These are phyloP conservation scores for Globisporangium abappressorium DNA, from an alignment of 352 stramenopile species.

Conservation along the genomic window DNA sequence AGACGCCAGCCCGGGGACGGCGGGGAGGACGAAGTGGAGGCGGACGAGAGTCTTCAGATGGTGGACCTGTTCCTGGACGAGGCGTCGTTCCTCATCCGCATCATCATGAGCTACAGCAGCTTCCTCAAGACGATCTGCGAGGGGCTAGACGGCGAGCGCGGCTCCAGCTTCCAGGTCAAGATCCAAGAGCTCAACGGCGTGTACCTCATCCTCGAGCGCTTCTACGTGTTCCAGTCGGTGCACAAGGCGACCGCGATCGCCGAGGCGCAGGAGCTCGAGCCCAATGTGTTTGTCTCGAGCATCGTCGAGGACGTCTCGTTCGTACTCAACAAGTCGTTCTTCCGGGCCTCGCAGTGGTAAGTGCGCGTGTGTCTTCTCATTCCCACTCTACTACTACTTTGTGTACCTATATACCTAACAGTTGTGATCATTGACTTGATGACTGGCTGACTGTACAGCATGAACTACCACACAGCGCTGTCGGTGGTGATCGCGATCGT, in stretches of 20 bases:
- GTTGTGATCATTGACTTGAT: background rate
- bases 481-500: slow-evolving; percentile 81
- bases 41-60: slow-evolving; percentile 87
- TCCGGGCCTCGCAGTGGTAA: slow-evolving; percentile 70
- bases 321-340: slow-evolving; percentile 83
- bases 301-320: slow-evolving; percentile 85
- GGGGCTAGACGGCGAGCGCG: slow-evolving; percentile 35
- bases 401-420: background rate
- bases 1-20: slow-evolving; percentile 31
- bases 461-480: slow-evolving; percentile 80
- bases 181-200: slow-evolving; percentile 76
- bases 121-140: slow-evolving; percentile 59
- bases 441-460: slow-evolving; percentile 25
- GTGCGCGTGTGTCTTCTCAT: background rate
- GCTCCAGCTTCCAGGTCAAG: slow-evolving; percentile 46
- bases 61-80: slow-evolving; percentile 83
- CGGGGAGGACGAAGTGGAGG: slow-evolving; percentile 34
- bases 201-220: slow-evolving; percentile 79
- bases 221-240: slow-evolving; percentile 84
- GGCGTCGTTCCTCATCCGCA: slow-evolving; percentile 68
- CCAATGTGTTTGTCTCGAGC: slow-evolving; percentile 68
- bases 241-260: slow-evolving; percentile 82
- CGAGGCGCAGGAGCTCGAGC: slow-evolving; percentile 70
- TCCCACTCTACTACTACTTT: background rate
- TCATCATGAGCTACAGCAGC: slow-evolving; percentile 63